Percentiles rank a stretch among this genome's conserved stretches.
These are phyloP conservation scores for Thelonectria discophora DNA, from an alignment of 2,329 filamentous ascomycete genomes.

Conservation along the genomic window DNA sequence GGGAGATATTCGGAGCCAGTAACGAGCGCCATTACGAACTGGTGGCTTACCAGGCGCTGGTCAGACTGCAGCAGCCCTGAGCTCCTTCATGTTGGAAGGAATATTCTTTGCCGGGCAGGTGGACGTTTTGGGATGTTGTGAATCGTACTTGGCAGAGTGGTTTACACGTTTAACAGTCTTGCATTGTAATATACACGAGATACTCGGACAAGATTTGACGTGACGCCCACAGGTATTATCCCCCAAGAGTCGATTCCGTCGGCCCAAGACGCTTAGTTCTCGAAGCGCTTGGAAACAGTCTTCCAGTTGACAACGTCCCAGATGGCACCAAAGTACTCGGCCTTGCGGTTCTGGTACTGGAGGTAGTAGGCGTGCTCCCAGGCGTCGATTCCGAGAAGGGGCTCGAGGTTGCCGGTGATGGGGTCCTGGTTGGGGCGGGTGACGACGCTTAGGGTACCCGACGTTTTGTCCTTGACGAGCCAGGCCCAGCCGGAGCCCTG, in stretches of 20 bases:
- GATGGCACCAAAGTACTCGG: slow-evolving; percentile 91
- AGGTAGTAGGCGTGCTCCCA: slow-evolving; percentile 98
- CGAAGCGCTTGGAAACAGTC: slow-evolving; percentile 81
- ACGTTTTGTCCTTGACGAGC: slow-evolving; percentile 77
- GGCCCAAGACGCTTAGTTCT: slow-evolving; percentile 48
- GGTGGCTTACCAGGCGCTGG: slow-evolving; percentile 44
- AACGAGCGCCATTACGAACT: slow-evolving; percentile 39
- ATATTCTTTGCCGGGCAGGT: neutral
- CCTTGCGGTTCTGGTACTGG: slow-evolving; percentile 97
- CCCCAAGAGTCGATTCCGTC: neutral
- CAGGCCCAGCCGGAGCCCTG: slow-evolving; percentile 93
- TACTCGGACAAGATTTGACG: slow-evolving; percentile 25
- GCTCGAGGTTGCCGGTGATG: slow-evolving; percentile 82
- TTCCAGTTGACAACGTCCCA: slow-evolving; percentile 99
- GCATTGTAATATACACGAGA: slow-evolving; percentile 26
- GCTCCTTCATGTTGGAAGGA: neutral
- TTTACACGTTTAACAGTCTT: slow-evolving; percentile 10
- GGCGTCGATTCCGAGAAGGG: slow-evolving; percentile 88
- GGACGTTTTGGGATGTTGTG: neutral
- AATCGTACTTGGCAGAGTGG: neutral
- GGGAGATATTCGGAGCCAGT: slow-evolving; percentile 38
- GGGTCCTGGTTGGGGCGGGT: slow-evolving; percentile 90
- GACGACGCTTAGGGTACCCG: slow-evolving; percentile 69
- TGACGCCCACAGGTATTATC: neutral
- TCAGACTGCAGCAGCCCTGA: slow-evolving; percentile 41